phyloP scores from a whole-genome alignment of 352 stramenopile genomes.

The Globisporangium irregulare region DNA sequence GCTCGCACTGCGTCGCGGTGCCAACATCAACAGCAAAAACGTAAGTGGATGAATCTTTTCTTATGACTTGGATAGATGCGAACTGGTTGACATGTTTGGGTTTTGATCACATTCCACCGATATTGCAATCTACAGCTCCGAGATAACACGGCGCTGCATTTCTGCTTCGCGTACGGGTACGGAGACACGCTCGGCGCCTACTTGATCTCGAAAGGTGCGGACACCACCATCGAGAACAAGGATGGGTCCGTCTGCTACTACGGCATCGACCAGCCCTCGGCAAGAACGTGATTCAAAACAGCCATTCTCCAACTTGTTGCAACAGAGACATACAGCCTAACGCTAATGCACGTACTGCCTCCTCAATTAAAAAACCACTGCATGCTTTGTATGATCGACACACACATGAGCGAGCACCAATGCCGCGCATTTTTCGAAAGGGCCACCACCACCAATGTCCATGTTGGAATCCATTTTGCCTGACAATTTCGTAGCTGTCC shows the following conservation, averaged over 20 bases:
- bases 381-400: not conserved
- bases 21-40: conserved; percentile 88
- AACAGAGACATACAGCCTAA: not conserved
- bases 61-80: not conserved
- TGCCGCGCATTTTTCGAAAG: not conserved
- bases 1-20: conserved; percentile 73
- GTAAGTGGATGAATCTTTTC: conserved; percentile 25
- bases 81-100: conserved; percentile 1
- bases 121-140: conserved; percentile 30
- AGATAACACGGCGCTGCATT: conserved; percentile 89
- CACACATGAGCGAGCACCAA: not conserved
- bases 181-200: conserved; percentile 85
- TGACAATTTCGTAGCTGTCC: not conserved
- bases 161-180: conserved; percentile 89
- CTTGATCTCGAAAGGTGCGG: conserved; percentile 85
- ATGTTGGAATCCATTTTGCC: not conserved
- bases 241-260: conserved; percentile 65
- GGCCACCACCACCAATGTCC: not conserved
- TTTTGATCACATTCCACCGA: not conserved
- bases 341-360: not conserved
- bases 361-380: not conserved
- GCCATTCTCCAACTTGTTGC: not conserved
- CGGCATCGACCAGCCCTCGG: conserved; percentile 42
- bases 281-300: conserved; percentile 22
- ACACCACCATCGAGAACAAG: conserved; percentile 65